These are phyloP conservation scores for Fusarium sublunatum DNA, from an alignment of 2,329 filamentous ascomycete genomes.

Conservation along the genomic window DNA sequence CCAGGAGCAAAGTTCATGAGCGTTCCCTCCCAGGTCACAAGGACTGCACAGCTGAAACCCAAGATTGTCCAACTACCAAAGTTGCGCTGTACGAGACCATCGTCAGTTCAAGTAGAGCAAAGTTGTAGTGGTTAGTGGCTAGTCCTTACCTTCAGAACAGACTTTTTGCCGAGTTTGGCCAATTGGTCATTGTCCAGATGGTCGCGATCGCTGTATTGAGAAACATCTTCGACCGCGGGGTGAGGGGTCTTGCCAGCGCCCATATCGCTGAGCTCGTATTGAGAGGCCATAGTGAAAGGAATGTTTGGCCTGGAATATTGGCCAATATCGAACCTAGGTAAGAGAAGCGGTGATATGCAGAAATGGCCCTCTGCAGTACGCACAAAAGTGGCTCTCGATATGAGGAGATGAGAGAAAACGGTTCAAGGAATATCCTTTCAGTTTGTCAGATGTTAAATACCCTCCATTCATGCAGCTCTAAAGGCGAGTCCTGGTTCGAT, in stretches of 20 bases:
- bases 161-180: conserved; percentile 38
- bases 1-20: conserved; percentile 45
- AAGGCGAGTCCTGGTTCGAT: no score
- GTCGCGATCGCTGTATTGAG: conserved; percentile 31
- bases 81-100: conserved; percentile 27
- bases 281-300: background rate
- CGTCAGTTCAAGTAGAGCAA: background rate
- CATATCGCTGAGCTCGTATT: conserved; percentile 21
- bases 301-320: background rate
- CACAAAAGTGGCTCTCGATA: background rate
- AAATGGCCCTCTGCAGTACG: background rate
- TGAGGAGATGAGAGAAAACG: background rate
- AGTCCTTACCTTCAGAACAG: conserved; percentile 35
- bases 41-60: conserved; percentile 45
- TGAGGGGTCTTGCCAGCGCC: conserved; percentile 15
- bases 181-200: conserved; percentile 39
- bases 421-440: no score
- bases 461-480: no score
- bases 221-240: conserved; percentile 8
- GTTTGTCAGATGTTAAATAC: no score
- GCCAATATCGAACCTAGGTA: background rate
- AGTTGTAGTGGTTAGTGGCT: background rate
- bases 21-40: conserved; percentile 46
- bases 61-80: conserved; percentile 44
- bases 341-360: background rate